These are phyloP conservation scores for Teratosphaeriaceae sp. DNA, from an alignment of 2,329 filamentous ascomycete species.

Conservation along the genomic window DNA sequence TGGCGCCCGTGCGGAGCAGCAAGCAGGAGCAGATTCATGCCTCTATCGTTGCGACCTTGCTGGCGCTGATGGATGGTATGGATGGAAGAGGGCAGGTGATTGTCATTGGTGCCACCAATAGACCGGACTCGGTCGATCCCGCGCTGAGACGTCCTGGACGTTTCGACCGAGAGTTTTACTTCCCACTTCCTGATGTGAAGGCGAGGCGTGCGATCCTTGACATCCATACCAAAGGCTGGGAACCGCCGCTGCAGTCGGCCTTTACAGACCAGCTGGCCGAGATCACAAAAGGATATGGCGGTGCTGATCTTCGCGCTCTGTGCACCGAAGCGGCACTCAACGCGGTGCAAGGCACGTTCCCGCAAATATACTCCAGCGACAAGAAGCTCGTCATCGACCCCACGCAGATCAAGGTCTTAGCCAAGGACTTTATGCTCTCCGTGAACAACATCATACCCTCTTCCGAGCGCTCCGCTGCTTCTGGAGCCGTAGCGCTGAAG, in stretches of 20 bases:
- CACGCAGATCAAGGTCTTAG: constrained; percentile 73
- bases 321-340: constrained; percentile 96
- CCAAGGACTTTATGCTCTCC: constrained; percentile 95
- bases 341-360: constrained; percentile 89
- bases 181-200: constrained; percentile 77
- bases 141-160: constrained; percentile 89
- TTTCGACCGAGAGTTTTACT: constrained; percentile 98
- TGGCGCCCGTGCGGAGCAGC: constrained; percentile 91
- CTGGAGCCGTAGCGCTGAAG: constrained; percentile 74
- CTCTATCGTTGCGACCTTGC: constrained; percentile 90
- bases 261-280: constrained; percentile 84
- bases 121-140: constrained; percentile 92
- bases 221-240: constrained; percentile 94
- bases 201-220: constrained; percentile 82
- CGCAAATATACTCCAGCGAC: constrained; percentile 87
- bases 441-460: constrained; percentile 95
- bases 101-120: constrained; percentile 97
- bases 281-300: constrained; percentile 91
- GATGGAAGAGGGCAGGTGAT: constrained; percentile 97
- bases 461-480: constrained; percentile 81
- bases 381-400: constrained; percentile 88
- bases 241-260: constrained; percentile 60
- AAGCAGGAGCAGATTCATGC: constrained; percentile 99
- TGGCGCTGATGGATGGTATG: constrained; percentile 96
- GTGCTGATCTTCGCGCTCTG: constrained; percentile 86